Evolutionary conservation across 352 stramenopile species (phyloP).

Genomic region (Stephanocyclus meneghinianus): DNA sequence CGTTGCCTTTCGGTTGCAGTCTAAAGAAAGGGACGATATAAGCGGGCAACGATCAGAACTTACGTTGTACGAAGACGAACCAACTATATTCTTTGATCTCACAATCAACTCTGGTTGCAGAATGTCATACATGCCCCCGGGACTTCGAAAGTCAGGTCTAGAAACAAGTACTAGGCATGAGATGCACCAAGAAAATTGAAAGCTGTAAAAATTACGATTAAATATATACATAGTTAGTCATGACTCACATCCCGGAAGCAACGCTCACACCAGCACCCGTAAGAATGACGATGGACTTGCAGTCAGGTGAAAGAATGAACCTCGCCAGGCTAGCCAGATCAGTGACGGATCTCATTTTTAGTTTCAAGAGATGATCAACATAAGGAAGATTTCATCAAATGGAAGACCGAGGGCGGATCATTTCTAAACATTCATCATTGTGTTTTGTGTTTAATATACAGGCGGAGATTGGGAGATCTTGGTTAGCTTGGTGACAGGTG

Average conservation of each 20-base stretch:
- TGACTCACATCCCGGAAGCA: constrained; percentile 57
- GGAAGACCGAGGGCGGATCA: not conserved
- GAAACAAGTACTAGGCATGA: not conserved
- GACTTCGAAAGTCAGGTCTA: constrained; percentile 68
- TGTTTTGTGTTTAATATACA: no score
- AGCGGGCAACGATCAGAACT: not conserved
- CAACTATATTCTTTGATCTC: not conserved
- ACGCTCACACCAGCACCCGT: constrained; percentile 66
- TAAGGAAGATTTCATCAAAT: not conserved
- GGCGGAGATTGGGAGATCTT: no score
- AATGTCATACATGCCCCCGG: constrained; percentile 74
- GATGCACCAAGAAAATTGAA: not conserved
- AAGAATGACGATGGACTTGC: constrained; percentile 62
- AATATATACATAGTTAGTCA: not conserved
- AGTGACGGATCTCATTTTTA: constrained; percentile 8
- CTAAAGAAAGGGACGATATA: not conserved
- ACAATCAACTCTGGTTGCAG: constrained; percentile 64
- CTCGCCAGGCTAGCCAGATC: constrained; percentile 34
- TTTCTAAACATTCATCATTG: no score
- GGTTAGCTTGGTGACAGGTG: no score
- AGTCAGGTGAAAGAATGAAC: constrained; percentile 44
- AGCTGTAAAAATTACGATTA: not conserved
- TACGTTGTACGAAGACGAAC: not conserved
- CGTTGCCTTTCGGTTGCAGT: constrained; percentile 66
- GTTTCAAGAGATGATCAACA: not conserved